These are phyloP conservation scores for Salvia sclarea DNA, from an alignment of 305 asterid genomes.

Conservation along the genomic window DNA sequence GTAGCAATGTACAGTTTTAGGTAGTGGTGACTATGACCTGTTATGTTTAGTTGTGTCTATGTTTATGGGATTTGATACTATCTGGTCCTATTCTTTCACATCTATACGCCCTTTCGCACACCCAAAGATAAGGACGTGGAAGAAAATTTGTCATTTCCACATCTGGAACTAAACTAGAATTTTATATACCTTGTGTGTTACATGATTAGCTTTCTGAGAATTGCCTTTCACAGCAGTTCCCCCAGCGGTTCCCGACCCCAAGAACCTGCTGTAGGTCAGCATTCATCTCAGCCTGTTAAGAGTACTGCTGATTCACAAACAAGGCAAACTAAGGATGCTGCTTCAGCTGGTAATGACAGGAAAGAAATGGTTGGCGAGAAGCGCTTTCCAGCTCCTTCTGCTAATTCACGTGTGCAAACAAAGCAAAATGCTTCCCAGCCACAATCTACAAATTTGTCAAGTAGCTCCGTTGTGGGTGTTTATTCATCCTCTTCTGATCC, in stretches of 20 bases:
- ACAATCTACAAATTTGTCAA: conserved; percentile 53
- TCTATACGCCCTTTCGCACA: background rate
- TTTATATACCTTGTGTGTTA: conserved; percentile 18
- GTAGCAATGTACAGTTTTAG: background rate
- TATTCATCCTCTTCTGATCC: conserved; percentile 91
- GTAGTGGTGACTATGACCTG: conserved; percentile 14
- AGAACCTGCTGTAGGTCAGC: conserved; percentile 48
- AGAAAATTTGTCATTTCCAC: background rate
- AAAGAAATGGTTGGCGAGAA: conserved; percentile 53
- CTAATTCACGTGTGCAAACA: conserved; percentile 43
- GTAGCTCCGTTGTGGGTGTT: conserved; percentile 64
- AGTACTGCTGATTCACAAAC: conserved; percentile 48
- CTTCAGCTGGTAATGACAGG: conserved; percentile 40
- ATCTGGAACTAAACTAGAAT: background rate
- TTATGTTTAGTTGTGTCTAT: background rate
- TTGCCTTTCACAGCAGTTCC: conserved; percentile 38
- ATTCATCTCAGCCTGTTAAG: conserved; percentile 43
- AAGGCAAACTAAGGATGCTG: conserved; percentile 50
- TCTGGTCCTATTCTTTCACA: background rate
- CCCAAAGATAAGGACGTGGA: background rate
- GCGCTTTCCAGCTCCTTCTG: conserved; percentile 38
- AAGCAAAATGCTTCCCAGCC: conserved; percentile 48
- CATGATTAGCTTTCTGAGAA: conserved; percentile 13
- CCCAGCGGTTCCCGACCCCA: conserved; percentile 47
- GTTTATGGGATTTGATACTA: background rate